Evolutionary conservation across 805 yeast species (phyloP).

Genomic region (Zygosaccharomyces kombuchaensis): DNA sequence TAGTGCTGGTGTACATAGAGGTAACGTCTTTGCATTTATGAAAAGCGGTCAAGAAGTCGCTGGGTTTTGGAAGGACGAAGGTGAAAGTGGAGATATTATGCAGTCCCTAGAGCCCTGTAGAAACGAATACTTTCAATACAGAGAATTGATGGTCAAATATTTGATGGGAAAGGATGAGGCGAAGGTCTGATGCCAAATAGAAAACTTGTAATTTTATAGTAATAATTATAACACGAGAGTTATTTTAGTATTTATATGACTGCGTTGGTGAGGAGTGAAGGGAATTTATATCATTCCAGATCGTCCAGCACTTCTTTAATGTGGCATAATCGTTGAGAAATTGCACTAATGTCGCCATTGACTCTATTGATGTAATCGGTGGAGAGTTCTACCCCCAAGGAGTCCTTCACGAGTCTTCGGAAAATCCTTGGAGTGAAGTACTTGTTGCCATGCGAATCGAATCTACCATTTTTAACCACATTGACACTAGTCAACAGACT

Average conservation of each 20-base stretch:
- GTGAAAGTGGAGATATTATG: conserved; percentile 19
- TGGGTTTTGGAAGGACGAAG: conserved; percentile 52
- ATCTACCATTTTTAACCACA: conserved; percentile 24
- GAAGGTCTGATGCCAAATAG: neutral
- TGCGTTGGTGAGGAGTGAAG: neutral
- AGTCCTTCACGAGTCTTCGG: conserved; percentile 32
- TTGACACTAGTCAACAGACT: conserved; percentile 21
- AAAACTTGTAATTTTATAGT: neutral
- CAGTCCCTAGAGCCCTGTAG: conserved; percentile 43
- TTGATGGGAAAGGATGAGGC: conserved; percentile 13
- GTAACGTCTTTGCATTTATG: conserved; percentile 47
- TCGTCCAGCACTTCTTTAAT: conserved; percentile 29
- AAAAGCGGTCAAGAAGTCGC: conserved; percentile 55
- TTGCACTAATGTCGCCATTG: conserved; percentile 29
- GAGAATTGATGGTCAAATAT: conserved; percentile 19
- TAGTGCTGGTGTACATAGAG: conserved; percentile 52
- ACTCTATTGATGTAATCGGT: conserved; percentile 31
- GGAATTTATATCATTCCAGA: conserved; percentile 13
- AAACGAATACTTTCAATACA: conserved; percentile 23
- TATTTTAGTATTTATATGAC: conserved; percentile 1
- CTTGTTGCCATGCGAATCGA: conserved; percentile 21
- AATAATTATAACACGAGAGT: neutral
- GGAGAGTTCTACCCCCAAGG: conserved; percentile 37
- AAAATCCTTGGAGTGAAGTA: conserved; percentile 25
- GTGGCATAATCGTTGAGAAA: conserved; percentile 26